Base-by-base conservation (phyloP, 2,329 filamentous ascomycete genomes). In the Neonectria neomacrospora region DNA sequence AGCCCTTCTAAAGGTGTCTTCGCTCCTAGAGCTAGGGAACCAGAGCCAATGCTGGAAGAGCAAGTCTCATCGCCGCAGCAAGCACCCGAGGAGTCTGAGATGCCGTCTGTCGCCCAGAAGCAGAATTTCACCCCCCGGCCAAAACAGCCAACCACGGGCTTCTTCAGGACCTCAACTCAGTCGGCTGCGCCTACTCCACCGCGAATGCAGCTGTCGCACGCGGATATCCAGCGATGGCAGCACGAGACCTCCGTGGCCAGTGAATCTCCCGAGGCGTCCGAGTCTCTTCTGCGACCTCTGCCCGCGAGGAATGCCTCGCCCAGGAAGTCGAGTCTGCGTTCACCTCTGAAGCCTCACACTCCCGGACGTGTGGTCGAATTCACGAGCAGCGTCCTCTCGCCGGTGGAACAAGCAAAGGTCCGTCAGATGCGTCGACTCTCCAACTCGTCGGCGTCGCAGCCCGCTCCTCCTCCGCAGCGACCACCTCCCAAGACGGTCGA, bases 311-410 rank as follows among this genome's bases (percentile, higher is more conserved):
- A 81, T n/a, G 81, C 82, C 5, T 88, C 86, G 1, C 86, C 86
- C 0, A 79, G 75, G 9, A 89, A 88, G 71, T 88, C 86, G 1
- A 85, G 81, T 67, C 75, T 89, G 23, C 82, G 86, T 18, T 87
- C 86, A 4, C 85, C 86, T 0, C 72, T 86, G 18, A 89, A 88
- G 69, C 82, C 84, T 3, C 86, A 82, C 64, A 88, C 85, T 2
- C 85, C 85, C 1, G 86, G 86, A 5, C 82, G 85, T 0, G 83
- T 88, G 1, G 86, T 89, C 14, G 85, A 86, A 61, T 88, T 88
- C 66, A 83, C 83, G 0, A 83, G 81, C 73, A 84, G 79, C 71
- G 81, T 82, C 1, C 73, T 83, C 7, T 83, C 82, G 3, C 82
- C 83, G 1, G 68, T 79, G 1, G 78, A 80, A 10, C 81, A 84